Percentiles rank a stretch among this genome's conserved stretches.
Conservation (phyloP, 495 filamentous ascomycete genomes). For the Xylaria sp. region DNA sequence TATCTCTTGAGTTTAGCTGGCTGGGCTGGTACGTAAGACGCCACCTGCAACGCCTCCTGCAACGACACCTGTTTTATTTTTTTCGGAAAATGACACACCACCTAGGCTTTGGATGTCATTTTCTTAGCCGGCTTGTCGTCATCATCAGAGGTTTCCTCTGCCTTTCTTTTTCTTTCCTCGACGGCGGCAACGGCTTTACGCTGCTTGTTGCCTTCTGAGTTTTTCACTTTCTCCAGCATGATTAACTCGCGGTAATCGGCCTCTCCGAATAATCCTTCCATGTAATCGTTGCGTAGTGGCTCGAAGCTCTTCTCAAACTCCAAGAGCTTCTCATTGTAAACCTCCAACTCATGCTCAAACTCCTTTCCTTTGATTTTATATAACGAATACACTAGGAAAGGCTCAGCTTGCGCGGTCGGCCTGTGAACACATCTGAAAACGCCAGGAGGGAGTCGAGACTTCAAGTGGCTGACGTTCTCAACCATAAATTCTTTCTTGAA, state of each 20-base stretch:
- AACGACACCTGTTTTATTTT: not conserved
- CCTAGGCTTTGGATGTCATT: not conserved
- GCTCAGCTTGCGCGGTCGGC: not conserved
- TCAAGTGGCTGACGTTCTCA: not conserved
- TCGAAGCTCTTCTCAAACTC: not conserved
- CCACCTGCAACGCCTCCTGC: too few species aligned
- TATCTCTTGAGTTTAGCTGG: not conserved
- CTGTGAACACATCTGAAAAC: not conserved
- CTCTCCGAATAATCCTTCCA: not conserved
- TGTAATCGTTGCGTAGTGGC: not conserved
- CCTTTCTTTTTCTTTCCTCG: not conserved
- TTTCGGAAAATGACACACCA: not conserved
- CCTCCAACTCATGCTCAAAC: not conserved
- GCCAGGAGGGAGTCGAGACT: not conserved
- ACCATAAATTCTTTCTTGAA: not conserved
- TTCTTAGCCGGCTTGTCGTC: not conserved
- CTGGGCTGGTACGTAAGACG: not conserved
- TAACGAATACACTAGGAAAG: not conserved
- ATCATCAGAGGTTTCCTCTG: not conserved
- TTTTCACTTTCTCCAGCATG: not conserved
- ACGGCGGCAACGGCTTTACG: not conserved
- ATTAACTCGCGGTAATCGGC: not conserved
- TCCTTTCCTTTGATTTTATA: not conserved
- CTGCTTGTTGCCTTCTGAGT: not conserved
- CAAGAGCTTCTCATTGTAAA: not conserved